Evolutionary conservation across 225 moss, liverwort and hornwort genomes (phyloP).

Genomic region (Ulota crispa): DNA sequence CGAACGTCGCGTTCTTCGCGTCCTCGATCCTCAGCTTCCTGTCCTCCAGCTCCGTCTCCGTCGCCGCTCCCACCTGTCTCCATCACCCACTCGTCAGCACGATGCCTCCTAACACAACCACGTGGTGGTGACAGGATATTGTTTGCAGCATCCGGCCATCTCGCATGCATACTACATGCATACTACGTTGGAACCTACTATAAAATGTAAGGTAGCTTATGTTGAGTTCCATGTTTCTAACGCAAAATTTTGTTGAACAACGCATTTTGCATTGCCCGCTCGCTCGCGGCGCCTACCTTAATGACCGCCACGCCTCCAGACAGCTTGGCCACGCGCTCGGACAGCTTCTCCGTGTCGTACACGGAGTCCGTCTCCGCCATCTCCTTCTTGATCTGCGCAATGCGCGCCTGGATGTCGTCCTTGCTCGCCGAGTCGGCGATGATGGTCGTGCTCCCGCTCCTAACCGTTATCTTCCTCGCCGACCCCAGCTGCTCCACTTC

Average conservation of each 20-base stretch:
- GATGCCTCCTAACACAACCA: background rate
- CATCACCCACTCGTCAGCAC: background rate
- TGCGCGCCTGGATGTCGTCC: slow-evolving; percentile 93
- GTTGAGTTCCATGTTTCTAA: too few relatives aligned
- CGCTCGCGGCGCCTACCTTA: too few relatives aligned
- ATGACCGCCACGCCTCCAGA: slow-evolving; percentile 96
- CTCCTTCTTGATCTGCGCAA: slow-evolving; percentile 98
- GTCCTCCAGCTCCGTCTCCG: slow-evolving; percentile 95
- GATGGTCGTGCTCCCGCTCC: slow-evolving; percentile 67
- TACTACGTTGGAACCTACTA: too few relatives aligned
- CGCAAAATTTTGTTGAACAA: too few relatives aligned
- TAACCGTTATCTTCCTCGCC: slow-evolving; percentile 81
- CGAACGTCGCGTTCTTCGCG: slow-evolving; percentile 96
- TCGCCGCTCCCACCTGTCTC: slow-evolving; percentile 79
- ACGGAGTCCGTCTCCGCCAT: slow-evolving; percentile 81
- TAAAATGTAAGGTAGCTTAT: too few relatives aligned
- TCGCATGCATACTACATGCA: too few relatives aligned
- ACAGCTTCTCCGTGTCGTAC: slow-evolving; percentile 95
- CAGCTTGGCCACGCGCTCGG: slow-evolving; percentile 92
- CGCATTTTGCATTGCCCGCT: too few relatives aligned
- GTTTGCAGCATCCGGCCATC: background rate
- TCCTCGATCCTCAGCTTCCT: slow-evolving; percentile 92
- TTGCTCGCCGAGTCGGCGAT: slow-evolving; percentile 92
- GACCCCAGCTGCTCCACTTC: slow-evolving; percentile 80
- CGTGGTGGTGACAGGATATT: too few relatives aligned